Evolutionary conservation across 192 early-diverging fungal genomes (phyloP).

Genomic region (Lunasporangiospora selenospora): DNA sequence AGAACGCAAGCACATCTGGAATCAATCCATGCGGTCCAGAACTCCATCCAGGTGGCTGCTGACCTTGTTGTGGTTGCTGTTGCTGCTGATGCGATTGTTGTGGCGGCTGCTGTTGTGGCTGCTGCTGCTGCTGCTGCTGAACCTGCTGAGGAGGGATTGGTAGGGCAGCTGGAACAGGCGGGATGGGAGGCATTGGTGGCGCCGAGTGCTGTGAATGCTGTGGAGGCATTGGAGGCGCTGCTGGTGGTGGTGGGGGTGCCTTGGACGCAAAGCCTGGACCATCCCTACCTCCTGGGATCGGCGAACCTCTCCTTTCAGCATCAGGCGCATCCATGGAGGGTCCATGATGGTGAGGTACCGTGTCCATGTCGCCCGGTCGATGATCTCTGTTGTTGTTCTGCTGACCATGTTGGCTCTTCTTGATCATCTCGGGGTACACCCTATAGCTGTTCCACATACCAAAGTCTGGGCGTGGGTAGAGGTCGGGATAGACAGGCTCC

Average conservation of each 20-base stretch:
- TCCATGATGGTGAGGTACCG: slow-evolving; percentile 16
- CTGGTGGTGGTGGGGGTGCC: slow-evolving; percentile 1
- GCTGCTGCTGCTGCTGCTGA: neutral
- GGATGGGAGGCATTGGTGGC: slow-evolving; percentile 16
- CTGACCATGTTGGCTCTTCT: no score
- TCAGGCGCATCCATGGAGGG: slow-evolving; percentile 22
- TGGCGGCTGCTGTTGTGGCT: neutral
- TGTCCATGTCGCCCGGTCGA: slow-evolving; percentile 44
- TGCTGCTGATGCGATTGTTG: neutral
- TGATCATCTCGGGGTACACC: slow-evolving; percentile 41
- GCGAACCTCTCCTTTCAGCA: slow-evolving; percentile 20
- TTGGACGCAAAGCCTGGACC: no score
- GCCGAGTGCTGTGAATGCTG: slow-evolving; percentile 2
- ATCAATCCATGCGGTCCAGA: slow-evolving; percentile 43
- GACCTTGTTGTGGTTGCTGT: slow-evolving; percentile 8
- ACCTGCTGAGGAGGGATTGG: slow-evolving; percentile 15
- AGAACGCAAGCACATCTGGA: slow-evolving; percentile 54
- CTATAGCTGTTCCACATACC: slow-evolving; percentile 71
- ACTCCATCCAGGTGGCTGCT: slow-evolving; percentile 33
- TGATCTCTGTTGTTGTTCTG: neutral
- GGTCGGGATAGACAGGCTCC: slow-evolving; percentile 69
- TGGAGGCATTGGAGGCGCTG: neutral
- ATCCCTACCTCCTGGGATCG: neutral
- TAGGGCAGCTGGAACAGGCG: slow-evolving; percentile 15
- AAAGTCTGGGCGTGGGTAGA: slow-evolving; percentile 78